Evolutionary conservation across 2,329 filamentous ascomycete genomes (phyloP).

Genomic region (Arthrinium puccinioides): DNA sequence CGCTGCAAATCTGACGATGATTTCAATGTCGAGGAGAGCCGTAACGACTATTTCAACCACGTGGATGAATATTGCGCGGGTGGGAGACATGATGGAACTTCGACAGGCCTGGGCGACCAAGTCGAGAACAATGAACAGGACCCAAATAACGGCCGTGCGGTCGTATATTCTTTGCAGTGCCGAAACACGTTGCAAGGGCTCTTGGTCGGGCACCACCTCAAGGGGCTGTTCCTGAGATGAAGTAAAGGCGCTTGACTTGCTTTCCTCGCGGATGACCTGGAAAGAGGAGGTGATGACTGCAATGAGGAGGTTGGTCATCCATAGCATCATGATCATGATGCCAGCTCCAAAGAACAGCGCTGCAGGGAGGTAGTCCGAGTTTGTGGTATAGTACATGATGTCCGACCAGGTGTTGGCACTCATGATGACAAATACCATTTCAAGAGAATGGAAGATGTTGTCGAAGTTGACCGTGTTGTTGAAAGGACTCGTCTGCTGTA

Average conservation of each 20-base stretch:
- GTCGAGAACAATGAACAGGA: constrained; percentile 70
- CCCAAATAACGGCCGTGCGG: constrained; percentile 71
- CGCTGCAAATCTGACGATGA: constrained; percentile 66
- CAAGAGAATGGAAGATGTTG: constrained; percentile 84
- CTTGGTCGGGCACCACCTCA: constrained; percentile 34
- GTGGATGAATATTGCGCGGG: constrained; percentile 58
- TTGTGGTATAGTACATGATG: constrained; percentile 85
- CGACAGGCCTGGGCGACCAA: constrained; percentile 73
- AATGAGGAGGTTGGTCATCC: constrained; percentile 90
- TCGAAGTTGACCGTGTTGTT: constrained; percentile 89
- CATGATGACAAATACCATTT: constrained; percentile 97
- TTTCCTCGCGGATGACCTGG: constrained; percentile 95
- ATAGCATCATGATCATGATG: constrained; percentile 89
- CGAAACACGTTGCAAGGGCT: constrained; percentile 32
- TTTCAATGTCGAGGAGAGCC: constrained; percentile 71
- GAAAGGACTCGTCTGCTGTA: constrained; percentile 72
- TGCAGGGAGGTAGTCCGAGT: constrained; percentile 83
- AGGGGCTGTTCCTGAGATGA: constrained; percentile 51
- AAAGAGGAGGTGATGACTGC: constrained; percentile 98
- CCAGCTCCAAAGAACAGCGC: constrained; percentile 68
- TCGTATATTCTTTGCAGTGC: constrained; percentile 64
- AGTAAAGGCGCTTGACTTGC: constrained; percentile 87
- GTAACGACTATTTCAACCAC: constrained; percentile 70
- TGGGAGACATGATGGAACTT: constrained; percentile 65
- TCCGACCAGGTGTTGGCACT: constrained; percentile 96